Conservation (phyloP, 2,329 filamentous ascomycete genomes). For the Pseudogymnoascus sp. region DNA sequence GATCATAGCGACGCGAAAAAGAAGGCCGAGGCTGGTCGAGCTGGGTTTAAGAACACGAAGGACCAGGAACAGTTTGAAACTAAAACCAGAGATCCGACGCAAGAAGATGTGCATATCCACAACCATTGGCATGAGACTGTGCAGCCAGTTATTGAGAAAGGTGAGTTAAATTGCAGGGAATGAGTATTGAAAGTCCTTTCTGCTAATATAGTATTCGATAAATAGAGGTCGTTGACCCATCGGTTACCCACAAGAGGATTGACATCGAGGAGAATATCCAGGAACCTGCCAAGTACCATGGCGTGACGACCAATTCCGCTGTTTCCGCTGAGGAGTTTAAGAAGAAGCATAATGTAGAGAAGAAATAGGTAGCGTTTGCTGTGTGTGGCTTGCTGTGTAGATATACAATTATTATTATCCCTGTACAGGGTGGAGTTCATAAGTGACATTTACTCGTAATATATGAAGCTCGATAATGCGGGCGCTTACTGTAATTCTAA, state of each 20-base stretch:
- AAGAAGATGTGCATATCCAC: background rate
- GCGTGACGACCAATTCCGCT: background rate
- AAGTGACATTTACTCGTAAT: too few species aligned
- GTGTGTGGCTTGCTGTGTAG: background rate
- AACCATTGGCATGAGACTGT: constrained; percentile 7
- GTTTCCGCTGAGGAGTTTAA: background rate
- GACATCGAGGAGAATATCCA: background rate
- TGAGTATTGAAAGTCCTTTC: background rate
- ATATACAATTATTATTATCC: background rate
- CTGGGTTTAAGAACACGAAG: background rate
- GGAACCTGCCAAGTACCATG: constrained; percentile 1
- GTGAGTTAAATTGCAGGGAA: constrained; percentile 9
- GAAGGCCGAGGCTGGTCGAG: background rate
- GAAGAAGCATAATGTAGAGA: background rate
- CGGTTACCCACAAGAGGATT: background rate
- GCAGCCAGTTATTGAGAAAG: constrained; percentile 9
- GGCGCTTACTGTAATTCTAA: background rate
- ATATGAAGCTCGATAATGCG: background rate
- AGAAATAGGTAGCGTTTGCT: background rate
- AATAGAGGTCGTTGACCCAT: constrained; percentile 1
- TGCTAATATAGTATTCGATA: constrained; percentile 6
- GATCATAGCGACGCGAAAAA: background rate
- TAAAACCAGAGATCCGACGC: background rate
- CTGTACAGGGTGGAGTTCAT: background rate
- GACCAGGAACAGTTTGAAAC: constrained; percentile 14